These are phyloP conservation scores for Rhizophora apiculata DNA, from an alignment of 345 rosid genomes.

Conservation along the genomic window DNA sequence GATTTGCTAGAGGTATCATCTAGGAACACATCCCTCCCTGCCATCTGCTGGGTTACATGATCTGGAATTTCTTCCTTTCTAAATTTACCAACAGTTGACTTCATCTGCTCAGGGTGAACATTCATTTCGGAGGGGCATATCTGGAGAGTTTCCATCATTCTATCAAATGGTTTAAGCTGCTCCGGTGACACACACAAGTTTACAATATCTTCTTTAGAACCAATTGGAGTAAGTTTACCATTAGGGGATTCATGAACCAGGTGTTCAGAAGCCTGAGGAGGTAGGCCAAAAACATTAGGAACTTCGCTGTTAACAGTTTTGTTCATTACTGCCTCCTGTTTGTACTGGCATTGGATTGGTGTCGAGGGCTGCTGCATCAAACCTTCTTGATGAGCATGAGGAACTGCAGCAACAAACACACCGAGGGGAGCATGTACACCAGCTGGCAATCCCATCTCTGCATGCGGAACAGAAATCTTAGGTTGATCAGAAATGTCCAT, in stretches of 20 bases:
- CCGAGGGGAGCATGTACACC: conserved; percentile 28
- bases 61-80: conserved; percentile 37
- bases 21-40: conserved; percentile 32
- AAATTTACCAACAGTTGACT: conserved; percentile 26
- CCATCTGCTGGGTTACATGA: conserved; percentile 27
- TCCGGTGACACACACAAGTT: conserved; percentile 24
- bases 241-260: conserved; percentile 29
- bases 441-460: conserved; percentile 24
- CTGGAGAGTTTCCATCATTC: conserved; percentile 40
- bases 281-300: conserved; percentile 22
- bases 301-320: conserved; percentile 24
- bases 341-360: conserved; percentile 26
- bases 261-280: conserved; percentile 34
- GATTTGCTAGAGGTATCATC: conserved; percentile 33
- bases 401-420: conserved; percentile 23
- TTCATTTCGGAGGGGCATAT: conserved; percentile 23
- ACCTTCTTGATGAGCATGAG: conserved; percentile 30
- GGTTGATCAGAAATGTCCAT: conserved; percentile 33
- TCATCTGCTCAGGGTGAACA: conserved; percentile 33
- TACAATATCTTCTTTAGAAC: conserved; percentile 29
- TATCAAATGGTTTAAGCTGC: conserved; percentile 35
- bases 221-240: conserved; percentile 24
- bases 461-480: conserved; percentile 26
- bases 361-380: conserved; percentile 24
- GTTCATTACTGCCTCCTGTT: conserved; percentile 30